A percentile compares a stretch with the other conserved stretches of the same genome.
Evolutionary conservation across 306 rosid genomes (phyloP).

Genomic region (Dalbergia cultrata): DNA sequence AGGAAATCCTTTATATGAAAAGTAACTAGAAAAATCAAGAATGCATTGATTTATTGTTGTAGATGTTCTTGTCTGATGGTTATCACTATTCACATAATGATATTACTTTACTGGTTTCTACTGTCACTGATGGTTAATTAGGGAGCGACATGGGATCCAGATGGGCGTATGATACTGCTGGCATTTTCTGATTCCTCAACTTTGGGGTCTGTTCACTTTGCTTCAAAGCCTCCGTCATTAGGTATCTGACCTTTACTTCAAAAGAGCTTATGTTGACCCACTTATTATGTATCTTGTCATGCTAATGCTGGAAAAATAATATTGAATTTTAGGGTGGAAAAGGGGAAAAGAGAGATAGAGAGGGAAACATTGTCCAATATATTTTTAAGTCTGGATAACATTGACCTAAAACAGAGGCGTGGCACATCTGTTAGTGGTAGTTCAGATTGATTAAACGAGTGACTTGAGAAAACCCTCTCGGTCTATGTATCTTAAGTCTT

Average conservation of each 20-base stretch:
- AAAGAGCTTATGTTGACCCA: conserved; percentile 37
- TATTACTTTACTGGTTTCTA: conserved; percentile 32
- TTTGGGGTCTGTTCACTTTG: conserved; percentile 93
- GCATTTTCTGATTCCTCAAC: conserved; percentile 87
- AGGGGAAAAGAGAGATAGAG: conserved; percentile 7
- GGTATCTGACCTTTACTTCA: conserved; percentile 59
- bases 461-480: not conserved
- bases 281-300: conserved; percentile 32
- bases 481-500: not conserved
- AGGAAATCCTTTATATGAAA: not conserved
- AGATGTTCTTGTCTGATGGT: conserved; percentile 33
- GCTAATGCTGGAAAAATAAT: conserved; percentile 21
- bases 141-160: conserved; percentile 99
- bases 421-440: not conserved
- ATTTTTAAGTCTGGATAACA: not conserved
- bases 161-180: conserved; percentile 90
- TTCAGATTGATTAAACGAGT: not conserved
- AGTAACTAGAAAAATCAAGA: not conserved
- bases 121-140: conserved; percentile 51
- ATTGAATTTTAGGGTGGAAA: conserved; percentile 29
- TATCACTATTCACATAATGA: not conserved
- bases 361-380: not conserved
- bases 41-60: not conserved
- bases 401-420: not conserved
- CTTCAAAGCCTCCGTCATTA: conserved; percentile 95